These are phyloP conservation scores for Paramecium sonneborni DNA, from an alignment of 73 alveolate species.

Conservation along the genomic window DNA sequence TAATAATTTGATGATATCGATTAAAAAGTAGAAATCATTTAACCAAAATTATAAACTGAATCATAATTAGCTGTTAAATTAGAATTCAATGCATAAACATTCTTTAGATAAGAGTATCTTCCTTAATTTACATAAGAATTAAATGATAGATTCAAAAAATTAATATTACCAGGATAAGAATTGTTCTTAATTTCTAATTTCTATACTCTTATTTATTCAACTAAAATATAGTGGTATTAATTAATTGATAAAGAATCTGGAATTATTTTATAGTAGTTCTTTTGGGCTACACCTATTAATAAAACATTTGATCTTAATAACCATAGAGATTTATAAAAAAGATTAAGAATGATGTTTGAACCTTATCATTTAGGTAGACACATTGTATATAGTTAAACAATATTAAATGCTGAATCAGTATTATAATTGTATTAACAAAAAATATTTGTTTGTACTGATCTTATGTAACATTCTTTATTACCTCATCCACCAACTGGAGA, in stretches of 20 bases:
- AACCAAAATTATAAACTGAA: not conserved
- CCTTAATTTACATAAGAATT: slow-evolving; percentile 5
- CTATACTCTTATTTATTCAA: not conserved
- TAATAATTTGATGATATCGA: not conserved
- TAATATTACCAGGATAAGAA: slow-evolving; percentile 27
- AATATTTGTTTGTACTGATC: slow-evolving; percentile 2
- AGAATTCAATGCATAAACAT: not conserved
- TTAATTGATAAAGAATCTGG: slow-evolving; percentile 33
- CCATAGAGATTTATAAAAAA: slow-evolving; percentile 35
- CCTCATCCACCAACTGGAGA: not conserved
- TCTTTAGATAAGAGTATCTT: not conserved
- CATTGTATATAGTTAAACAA: not conserved
- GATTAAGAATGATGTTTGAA: slow-evolving; percentile 22
- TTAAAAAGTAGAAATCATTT: not conserved
- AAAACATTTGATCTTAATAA: not conserved
- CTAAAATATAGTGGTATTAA: not conserved
- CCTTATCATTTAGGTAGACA: slow-evolving; percentile 22
- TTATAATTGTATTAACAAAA: not conserved
- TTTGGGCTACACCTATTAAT: not conserved
- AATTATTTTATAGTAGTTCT: not conserved
- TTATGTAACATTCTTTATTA: not conserved
- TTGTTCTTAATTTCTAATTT: not conserved
- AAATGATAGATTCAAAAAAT: slow-evolving; percentile 22
- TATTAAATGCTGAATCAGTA: slow-evolving; percentile 18
- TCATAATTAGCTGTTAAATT: slow-evolving; percentile 14